phyloP scores from a whole-genome alignment of 23 red algal genomes.

The Chondrus crispus region DNA sequence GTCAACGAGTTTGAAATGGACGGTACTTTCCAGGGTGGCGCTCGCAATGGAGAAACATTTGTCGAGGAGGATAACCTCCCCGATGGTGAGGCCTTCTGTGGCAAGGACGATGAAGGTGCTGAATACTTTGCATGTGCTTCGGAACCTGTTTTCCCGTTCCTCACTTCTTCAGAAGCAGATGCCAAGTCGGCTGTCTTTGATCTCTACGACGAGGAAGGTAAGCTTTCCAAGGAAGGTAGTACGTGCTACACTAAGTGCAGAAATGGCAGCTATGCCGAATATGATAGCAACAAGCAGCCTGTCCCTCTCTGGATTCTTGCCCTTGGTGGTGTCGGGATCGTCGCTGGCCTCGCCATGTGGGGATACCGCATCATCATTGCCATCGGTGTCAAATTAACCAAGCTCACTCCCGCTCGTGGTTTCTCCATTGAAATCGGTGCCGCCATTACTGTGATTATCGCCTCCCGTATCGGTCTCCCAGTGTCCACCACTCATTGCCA shows the following conservation, averaged over 20 bases:
- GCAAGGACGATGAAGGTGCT: neutral
- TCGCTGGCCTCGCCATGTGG: conserved; percentile 77
- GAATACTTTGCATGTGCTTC: conserved; percentile 36
- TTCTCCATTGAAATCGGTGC: conserved; percentile 88
- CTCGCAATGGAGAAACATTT: neutral
- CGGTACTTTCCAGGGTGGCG: conserved; percentile 14
- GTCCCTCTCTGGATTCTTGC: conserved; percentile 79
- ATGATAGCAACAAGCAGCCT: neutral
- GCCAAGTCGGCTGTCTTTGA: neutral
- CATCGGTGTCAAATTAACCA: conserved; percentile 87
- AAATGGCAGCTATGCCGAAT: neutral
- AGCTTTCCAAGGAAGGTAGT: neutral
- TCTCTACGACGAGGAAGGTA: conserved; percentile 22
- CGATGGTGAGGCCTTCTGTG: conserved; percentile 40
- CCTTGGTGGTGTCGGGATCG: conserved; percentile 79
- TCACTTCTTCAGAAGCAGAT: neutral
- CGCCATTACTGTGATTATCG: conserved; percentile 81
- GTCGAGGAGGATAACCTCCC: neutral
- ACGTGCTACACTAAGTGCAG: conserved; percentile 49
- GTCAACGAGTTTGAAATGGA: conserved; percentile 30
- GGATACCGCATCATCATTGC: conserved; percentile 83
- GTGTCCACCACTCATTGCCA: conserved; percentile 85
- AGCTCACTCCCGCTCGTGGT: conserved; percentile 80
- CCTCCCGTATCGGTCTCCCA: conserved; percentile 73
- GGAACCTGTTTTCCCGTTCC: conserved; percentile 6